A percentile compares a stretch with the other conserved stretches of the same genome.
phyloP scores from a whole-genome alignment of 1,139 yeast genomes.

The Zhuliangozyma parablackwelliae region DNA sequence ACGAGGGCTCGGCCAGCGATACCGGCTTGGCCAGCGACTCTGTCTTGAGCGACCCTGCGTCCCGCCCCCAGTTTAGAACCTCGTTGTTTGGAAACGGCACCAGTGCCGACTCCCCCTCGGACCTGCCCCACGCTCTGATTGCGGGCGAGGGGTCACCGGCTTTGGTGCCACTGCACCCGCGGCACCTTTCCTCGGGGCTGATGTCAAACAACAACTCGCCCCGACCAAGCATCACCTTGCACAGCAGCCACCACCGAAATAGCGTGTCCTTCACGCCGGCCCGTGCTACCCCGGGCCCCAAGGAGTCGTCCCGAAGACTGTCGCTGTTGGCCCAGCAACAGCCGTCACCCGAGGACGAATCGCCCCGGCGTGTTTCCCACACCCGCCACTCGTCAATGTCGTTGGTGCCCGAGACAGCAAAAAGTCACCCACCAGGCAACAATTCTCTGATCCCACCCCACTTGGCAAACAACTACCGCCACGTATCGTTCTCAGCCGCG shows the following conservation, averaged over 20 bases:
- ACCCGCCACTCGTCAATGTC: no score
- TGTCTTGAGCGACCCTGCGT: neutral
- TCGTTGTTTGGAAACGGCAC: conserved; percentile 13
- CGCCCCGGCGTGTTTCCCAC: neutral
- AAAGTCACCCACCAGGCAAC: conserved; percentile 1
- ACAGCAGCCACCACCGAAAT: conserved; percentile 10
- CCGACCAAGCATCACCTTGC: conserved; percentile 10
- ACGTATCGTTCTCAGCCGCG: conserved; percentile 81
- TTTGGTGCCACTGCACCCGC: neutral
- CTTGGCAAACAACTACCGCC: conserved; percentile 32
- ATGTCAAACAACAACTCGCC: conserved; percentile 8
- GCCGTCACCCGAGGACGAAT: conserved; percentile 1
- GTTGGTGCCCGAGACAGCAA: neutral
- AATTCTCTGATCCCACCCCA: conserved; percentile 6
- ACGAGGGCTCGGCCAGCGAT: neutral
- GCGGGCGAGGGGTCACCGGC: neutral
- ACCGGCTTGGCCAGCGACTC: conserved; percentile 1
- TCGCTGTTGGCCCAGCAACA: conserved; percentile 1
- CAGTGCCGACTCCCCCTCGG: conserved; percentile 3
- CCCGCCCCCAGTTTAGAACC: conserved; percentile 20
- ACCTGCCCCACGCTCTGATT: neutral
- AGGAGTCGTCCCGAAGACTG: neutral
- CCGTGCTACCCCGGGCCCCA: conserved; percentile 2
- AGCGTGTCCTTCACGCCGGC: conserved; percentile 9
- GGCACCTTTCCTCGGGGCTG: neutral